Base-by-base conservation (phyloP, 176 grass and related monocot genomes). In the barley (Hordeum vulgare) region DNA sequence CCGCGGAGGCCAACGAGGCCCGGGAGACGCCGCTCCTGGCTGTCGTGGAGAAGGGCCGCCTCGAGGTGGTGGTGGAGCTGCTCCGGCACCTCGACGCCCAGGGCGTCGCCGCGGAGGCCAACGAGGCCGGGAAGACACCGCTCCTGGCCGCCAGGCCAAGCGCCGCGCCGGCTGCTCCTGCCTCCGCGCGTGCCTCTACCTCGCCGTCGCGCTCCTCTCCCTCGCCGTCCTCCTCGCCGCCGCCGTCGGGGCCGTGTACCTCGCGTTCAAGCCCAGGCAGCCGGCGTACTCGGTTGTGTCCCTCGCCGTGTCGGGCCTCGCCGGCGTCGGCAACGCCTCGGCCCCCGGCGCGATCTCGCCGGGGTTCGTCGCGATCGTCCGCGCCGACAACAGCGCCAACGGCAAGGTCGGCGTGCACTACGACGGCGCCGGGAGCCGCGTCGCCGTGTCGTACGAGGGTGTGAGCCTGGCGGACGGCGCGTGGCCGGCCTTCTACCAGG, bases 401-500 rank as follows among this genome's bases (percentile, higher is more conserved):
- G 49, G 65, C 39, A 85, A 80, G 57, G 76, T 90, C 73, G 87
- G 85, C 6, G 80, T 90, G 82, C 67, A 62, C 4, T 99, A 90
- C 83, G 62, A 78, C 15, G 58, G 75, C 9, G 75, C 3, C 4
- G 36, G 8, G 56, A 85, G 91, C 75, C 75, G 18, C 78, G 56
- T 90, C 35, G 68, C 53, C 8, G 84, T 95, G 57, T 85, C 64
- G 7, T 89, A 90, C 87, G 80, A 49, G 34, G 78, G 82, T 25
- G 85, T 86, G 63, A 24, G 42, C 3, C 85, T 98, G 2, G 87
- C 85, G 0, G 20, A 67, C 14, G 96, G 89, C 57, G 41, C 14
- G 56, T 95, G 93, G 93, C 96, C 87, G 11, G 47, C 66, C 25
- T 90, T 95, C 74, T 71, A 85, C 86, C 93, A 95, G 80, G 85